Evolutionary conservation across 1,284 basidiomycete genomes (phyloP), one percentile per base, ranked within the genome.

Genomic region (Lignosus rhinocerotis): DNA sequence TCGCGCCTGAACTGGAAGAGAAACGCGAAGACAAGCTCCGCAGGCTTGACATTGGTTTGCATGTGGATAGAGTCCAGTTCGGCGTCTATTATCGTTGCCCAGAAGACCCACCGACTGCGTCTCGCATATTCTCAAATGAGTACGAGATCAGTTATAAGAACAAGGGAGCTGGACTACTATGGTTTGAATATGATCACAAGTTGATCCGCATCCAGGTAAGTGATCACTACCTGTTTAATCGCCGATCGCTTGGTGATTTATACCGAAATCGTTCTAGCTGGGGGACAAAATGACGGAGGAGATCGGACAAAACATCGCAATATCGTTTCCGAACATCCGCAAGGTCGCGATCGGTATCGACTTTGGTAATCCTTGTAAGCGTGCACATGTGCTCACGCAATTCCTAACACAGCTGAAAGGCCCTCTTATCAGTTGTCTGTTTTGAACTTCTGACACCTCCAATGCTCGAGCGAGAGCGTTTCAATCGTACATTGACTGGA

Each of bases 171-270:
- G 86, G 80, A 0, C 78, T 80, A 70, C 69, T 90, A 19, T 72
- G 74, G 54, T 84, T 89, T 53, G 80, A 88, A 51, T 89, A 88
- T 62, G 81, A 84, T 31, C 81, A 87, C 64, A 88, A 87, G 71
- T 67, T 82, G 25, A 79, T 90, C 41, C 79, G 83, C 12, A 78
- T 88, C 16, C 76, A 74, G 70, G 87, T 85, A 59, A 69, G 74
- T 62, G 38, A n/a, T 33, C 25, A 17, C 12, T 8, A 46, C 25
- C 21, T 14, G 4, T 25, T 25, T 25, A 25, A 4, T 25, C 25
- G 25, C 25, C 41, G 7, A 30, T 11, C 8, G 17, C 16, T 19
- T 16, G 7, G 10, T 9, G 21, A 48, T 9, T 34, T 14, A 10
- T 42, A 14, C 39, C 31, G n/a, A 6, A 11, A 2, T 2, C 19